These are phyloP conservation scores for Metschnikowia cerradonensis DNA, from an alignment of 805 yeast species.

Conservation along the genomic window DNA sequence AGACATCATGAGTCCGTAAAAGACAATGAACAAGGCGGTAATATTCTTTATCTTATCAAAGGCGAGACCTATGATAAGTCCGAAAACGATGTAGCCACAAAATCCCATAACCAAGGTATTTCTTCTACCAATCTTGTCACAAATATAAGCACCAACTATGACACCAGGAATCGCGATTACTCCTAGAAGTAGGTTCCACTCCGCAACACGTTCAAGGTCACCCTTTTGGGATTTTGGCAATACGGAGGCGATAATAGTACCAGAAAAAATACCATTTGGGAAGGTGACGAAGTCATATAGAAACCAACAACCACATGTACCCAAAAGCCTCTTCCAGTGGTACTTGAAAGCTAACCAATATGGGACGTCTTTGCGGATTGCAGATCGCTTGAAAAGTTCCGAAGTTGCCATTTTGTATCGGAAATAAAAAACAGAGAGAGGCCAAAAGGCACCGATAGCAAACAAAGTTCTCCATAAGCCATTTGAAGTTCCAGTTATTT, in stretches of 20 bases:
- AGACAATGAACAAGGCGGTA: constrained; percentile 59
- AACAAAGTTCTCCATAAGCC: constrained; percentile 71
- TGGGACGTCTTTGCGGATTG: constrained; percentile 50
- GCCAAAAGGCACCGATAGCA: constrained; percentile 65
- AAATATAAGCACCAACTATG: constrained; percentile 60
- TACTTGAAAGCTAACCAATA: constrained; percentile 57
- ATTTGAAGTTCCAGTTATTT: constrained; percentile 45
- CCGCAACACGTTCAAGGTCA: constrained; percentile 56
- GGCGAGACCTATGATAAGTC: constrained; percentile 65
- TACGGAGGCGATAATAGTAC: constrained; percentile 54
- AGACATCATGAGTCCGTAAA: constrained; percentile 70
- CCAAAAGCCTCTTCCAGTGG: constrained; percentile 66
- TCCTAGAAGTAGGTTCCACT: constrained; percentile 68
- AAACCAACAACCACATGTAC: constrained; percentile 76
- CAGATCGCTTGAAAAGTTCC: constrained; percentile 57
- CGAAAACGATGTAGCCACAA: constrained; percentile 65
- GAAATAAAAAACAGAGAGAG: constrained; percentile 67
- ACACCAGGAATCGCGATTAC: constrained; percentile 71
- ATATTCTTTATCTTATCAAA: constrained; percentile 54
- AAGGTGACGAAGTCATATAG: constrained; percentile 76
- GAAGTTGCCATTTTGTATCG: constrained; percentile 67
- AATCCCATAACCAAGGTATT: constrained; percentile 70
- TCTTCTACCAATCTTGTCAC: constrained; percentile 66
- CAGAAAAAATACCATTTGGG: constrained; percentile 71
- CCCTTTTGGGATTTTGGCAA: constrained; percentile 28